A percentile compares a stretch with the other conserved stretches of the same genome.
These are phyloP conservation scores for Kodamaea kaohsiungensis DNA, from an alignment of 805 yeast genomes.

Conservation along the genomic window DNA sequence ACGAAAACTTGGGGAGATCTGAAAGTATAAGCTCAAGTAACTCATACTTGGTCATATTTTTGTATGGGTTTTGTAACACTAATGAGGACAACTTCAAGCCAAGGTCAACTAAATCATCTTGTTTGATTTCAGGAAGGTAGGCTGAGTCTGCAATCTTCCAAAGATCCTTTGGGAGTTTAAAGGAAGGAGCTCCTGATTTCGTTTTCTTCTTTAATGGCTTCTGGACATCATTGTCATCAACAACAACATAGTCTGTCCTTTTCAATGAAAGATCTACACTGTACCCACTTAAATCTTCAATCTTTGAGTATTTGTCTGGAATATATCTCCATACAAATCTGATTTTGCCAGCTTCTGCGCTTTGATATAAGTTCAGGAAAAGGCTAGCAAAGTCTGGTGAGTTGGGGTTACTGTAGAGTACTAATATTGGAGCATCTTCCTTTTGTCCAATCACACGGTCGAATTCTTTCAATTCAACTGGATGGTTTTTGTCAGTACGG, in stretches of 20 bases:
- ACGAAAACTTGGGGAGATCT: conserved; percentile 58
- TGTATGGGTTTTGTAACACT: conserved; percentile 26
- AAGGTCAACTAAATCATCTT: conserved; percentile 30
- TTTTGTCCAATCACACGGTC: conserved; percentile 69
- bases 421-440: conserved; percentile 48
- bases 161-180: conserved; percentile 19
- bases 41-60: conserved; percentile 26
- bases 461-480: conserved; percentile 35
- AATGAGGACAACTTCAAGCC: conserved; percentile 45
- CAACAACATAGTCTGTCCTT: conserved; percentile 63
- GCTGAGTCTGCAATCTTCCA: conserved; percentile 12
- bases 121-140: conserved; percentile 28
- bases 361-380: conserved; percentile 57
- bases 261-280: conserved; percentile 67
- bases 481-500: conserved; percentile 48
- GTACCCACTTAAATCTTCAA: conserved; percentile 50
- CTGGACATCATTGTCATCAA: conserved; percentile 55
- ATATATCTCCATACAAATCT: conserved; percentile 77
- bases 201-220: conserved; percentile 20
- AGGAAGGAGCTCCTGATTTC: conserved; percentile 7
- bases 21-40: conserved; percentile 41
- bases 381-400: conserved; percentile 54
- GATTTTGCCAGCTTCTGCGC: conserved; percentile 64
- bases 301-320: not conserved
- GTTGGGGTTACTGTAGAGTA: conserved; percentile 66